Base-by-base conservation (phyloP, 441 rosid species). In the Lepidium campestre region DNA sequence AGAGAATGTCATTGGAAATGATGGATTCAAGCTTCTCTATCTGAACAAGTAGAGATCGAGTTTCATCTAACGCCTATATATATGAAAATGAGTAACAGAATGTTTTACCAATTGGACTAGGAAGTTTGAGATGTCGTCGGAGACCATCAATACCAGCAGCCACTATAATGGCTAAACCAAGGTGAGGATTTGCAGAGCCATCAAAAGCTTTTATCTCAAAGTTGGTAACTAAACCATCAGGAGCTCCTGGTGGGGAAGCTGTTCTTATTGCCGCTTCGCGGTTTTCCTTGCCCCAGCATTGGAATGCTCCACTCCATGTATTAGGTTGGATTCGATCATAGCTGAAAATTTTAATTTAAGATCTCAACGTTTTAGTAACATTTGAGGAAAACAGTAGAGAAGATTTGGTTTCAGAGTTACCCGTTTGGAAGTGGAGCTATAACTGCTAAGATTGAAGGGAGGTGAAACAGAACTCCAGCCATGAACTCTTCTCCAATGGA, bases 81-180 rank as follows among this genome's bases (percentile, higher is more conserved):
- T 35, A 35, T 46, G 13, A 67, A 31, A 60, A 23, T 34, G 48
- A 23, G 13, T 15, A 25, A 9, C 10, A 42, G 1, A 42, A n/a
- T 14, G 7, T 11, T 47, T 49, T 62, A 91, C 97, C 91, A 56
- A 86, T 75, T 64, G 96, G 93, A 53, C 75, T 84, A 17, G 99
- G 99, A 36, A 93, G 80, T 35, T 18, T 74, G 59, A 89, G 89
- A 63, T 83, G 86, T 71, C 70, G 79, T 22, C 93, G 65, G 37
- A 94, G 89, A 63, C 99, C 99, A 78, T 91, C 96, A 63, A 91
- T 85, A 44, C 99, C 99, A 48, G 93, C 93, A 42, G 96, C 88
- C 75, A 82, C 41, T 47, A 94, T 78, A 54, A 86, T 80, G 19
- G 92, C 91, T 80, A 94, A 80, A 29, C 90, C 89, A 65, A 94